A percentile compares a stretch with the other conserved stretches of the same genome.
phyloP scores from a whole-genome alignment of 257 asterid species.

The Anisodus tanguticus region DNA sequence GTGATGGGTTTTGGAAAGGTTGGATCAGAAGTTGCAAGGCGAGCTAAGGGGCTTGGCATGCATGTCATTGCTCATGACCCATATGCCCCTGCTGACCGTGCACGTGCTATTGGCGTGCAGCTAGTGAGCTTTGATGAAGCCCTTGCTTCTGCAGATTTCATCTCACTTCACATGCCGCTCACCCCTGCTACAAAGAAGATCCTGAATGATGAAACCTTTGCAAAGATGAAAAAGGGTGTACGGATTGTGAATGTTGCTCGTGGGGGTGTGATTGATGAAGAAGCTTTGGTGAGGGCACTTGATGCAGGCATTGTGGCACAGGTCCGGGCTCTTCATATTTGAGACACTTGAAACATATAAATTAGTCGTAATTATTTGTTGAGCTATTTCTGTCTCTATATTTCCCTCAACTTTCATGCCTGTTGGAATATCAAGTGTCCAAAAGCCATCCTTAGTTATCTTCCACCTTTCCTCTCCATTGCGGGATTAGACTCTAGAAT shows the following conservation, averaged over 20 bases:
- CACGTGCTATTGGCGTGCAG: conserved; percentile 87
- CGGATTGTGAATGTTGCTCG: conserved; percentile 93
- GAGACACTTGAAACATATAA: neutral
- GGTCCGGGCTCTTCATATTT: conserved; percentile 47
- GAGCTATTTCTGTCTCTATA: neutral
- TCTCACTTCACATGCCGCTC: conserved; percentile 97
- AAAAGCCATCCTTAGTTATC: neutral
- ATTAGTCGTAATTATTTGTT: neutral
- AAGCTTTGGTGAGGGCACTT: conserved; percentile 82
- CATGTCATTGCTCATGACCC: conserved; percentile 94
- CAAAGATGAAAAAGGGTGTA: conserved; percentile 94
- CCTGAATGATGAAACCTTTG: conserved; percentile 80
- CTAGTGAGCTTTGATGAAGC: conserved; percentile 93
- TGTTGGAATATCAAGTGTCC: neutral
- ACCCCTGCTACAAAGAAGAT: conserved; percentile 75
- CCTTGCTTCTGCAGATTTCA: conserved; percentile 75
- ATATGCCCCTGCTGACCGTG: conserved; percentile 93
- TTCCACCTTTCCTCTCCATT: conserved; percentile 2
- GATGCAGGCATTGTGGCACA: conserved; percentile 94
- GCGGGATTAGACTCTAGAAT: neutral
- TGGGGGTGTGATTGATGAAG: conserved; percentile 98
- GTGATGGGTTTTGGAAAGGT: conserved; percentile 99
- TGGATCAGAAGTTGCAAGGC: conserved; percentile 97
- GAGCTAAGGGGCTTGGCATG: conserved; percentile 97
- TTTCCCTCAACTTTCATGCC: conserved; percentile 21